A percentile compares a stretch with the other conserved stretches of the same genome.
These are phyloP conservation scores for Calonectria crousiana DNA, from an alignment of 2,329 filamentous ascomycete genomes.

Conservation along the genomic window DNA sequence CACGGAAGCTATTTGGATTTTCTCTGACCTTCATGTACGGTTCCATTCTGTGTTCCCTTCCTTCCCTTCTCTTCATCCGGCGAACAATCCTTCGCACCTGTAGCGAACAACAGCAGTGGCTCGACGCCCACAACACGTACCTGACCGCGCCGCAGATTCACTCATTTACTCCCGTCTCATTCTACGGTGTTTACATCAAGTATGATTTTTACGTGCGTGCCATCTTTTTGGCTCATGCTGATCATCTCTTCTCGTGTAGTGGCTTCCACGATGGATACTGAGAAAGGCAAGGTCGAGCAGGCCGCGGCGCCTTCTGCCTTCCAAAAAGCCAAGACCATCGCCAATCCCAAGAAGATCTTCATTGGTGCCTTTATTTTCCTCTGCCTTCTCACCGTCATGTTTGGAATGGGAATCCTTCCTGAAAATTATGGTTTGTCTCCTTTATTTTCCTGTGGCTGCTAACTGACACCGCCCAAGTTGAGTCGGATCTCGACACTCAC, in stretches of 20 bases:
- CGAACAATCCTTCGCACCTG: background rate
- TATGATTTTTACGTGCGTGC: constrained; percentile 18
- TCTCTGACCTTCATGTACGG: background rate
- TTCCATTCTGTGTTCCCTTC: background rate
- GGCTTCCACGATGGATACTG: constrained; percentile 44
- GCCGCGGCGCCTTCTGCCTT: background rate
- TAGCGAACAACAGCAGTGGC: background rate
- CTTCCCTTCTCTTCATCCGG: background rate
- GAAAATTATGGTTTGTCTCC: constrained; percentile 42
- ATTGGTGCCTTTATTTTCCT: constrained; percentile 20
- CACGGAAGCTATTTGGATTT: background rate
- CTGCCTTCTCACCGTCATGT: constrained; percentile 39
- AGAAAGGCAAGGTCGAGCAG: constrained; percentile 35
- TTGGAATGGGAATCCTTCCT: constrained; percentile 46
- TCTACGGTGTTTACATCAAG: constrained; percentile 29
- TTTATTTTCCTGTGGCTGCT: background rate
- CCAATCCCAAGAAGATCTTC: constrained; percentile 30
- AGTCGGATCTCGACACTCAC: constrained; percentile 4
- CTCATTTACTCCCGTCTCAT: constrained; percentile 31
- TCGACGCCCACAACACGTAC: background rate
- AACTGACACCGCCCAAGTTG: constrained; percentile 20
- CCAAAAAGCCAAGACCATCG: constrained; percentile 25
- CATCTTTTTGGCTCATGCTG: constrained; percentile 17
- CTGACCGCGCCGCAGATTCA: constrained; percentile 31
- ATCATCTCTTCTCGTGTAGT: constrained; percentile 36